Percentiles rank a stretch among this genome's conserved stretches.
These are phyloP conservation scores for Schwanniomyces yamadae DNA, from an alignment of 805 yeast genomes.

Conservation along the genomic window DNA sequence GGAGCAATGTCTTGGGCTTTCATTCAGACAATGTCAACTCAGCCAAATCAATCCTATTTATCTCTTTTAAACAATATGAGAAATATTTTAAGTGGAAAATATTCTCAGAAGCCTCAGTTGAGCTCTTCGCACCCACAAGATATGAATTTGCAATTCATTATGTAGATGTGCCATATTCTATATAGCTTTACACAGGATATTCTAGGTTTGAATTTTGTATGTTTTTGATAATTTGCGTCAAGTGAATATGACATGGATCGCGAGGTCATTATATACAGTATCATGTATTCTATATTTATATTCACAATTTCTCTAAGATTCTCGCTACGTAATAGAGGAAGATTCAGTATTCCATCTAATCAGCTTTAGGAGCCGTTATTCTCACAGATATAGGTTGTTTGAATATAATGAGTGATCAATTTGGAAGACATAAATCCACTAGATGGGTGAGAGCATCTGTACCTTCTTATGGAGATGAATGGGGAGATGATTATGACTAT, in stretches of 20 bases:
- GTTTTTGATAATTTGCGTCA: too few relatives aligned
- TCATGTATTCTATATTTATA: too few relatives aligned
- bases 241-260: too few relatives aligned
- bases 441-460: conserved; percentile 45
- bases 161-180: too few relatives aligned
- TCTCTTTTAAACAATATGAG: conserved; percentile 39
- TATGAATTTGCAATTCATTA: conserved; percentile 34
- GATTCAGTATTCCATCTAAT: too few relatives aligned
- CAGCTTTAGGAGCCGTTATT: too few relatives aligned
- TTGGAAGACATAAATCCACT: conserved; percentile 43
- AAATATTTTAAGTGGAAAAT: conserved; percentile 27
- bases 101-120: conserved; percentile 41
- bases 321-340: too few relatives aligned
- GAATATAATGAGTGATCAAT: conserved; percentile 31
- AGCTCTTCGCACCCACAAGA: conserved; percentile 40
- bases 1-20: conserved; percentile 44
- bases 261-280: too few relatives aligned
- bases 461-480: conserved; percentile 43
- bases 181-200: too few relatives aligned
- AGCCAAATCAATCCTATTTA: conserved; percentile 34
- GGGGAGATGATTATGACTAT: conserved; percentile 37
- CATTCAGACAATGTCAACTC: conserved; percentile 24
- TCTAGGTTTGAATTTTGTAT: too few relatives aligned
- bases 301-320: too few relatives aligned
- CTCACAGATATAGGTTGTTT: too few relatives aligned